A percentile compares a stretch with the other conserved stretches of the same genome.
phyloP scores from a whole-genome alignment of 176 grass and related monocot species.

The Neostapfia colusana region DNA sequence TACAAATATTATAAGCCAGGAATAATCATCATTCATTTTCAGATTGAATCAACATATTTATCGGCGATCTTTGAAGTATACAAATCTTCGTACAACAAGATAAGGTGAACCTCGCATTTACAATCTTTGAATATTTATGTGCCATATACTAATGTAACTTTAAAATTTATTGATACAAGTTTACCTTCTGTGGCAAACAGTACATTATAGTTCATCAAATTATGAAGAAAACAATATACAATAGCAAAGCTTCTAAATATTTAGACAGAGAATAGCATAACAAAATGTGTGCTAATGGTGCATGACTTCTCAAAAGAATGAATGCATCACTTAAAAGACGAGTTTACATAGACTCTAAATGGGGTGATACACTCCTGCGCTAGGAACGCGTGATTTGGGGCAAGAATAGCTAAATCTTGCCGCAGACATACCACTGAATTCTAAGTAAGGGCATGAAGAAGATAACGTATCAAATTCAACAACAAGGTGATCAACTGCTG shows the following conservation, averaged over 20 bases:
- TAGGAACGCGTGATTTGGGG: conserved; percentile 13
- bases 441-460: background rate
- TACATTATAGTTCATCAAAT: conserved; percentile 16
- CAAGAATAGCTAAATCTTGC: conserved; percentile 13
- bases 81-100: background rate
- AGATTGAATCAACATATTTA: background rate
- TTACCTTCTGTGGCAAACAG: conserved; percentile 14
- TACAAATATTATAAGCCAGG: conserved; percentile 49
- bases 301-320: background rate
- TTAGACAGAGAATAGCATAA: background rate
- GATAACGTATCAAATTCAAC: conserved; percentile 8
- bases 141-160: background rate
- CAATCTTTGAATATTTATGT: background rate
- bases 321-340: background rate
- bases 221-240: background rate
- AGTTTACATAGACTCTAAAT: conserved; percentile 2
- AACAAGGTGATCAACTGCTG: conserved; percentile 11
- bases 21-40: conserved; percentile 8
- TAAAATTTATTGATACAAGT: background rate
- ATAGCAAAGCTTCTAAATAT: background rate
- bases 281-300: background rate
- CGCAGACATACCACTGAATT: conserved; percentile 12
- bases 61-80: background rate
- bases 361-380: background rate
- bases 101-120: background rate